phyloP scores from a whole-genome alignment of 306 rosid genomes.

The Vachellia collinsii region DNA sequence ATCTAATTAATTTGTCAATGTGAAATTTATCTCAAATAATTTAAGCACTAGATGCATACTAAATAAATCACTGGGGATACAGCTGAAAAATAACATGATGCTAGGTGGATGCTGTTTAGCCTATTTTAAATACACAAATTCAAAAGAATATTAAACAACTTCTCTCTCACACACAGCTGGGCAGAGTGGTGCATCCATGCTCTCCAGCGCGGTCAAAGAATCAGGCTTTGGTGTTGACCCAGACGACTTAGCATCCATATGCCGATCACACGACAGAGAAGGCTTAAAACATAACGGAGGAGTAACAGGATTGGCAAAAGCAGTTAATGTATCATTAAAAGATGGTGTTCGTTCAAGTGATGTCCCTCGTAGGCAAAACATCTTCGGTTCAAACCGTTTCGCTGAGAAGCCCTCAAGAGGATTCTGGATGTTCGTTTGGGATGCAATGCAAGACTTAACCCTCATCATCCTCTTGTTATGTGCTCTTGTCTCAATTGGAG shows the following conservation, averaged over 20 bases:
- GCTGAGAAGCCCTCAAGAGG: conserved; percentile 75
- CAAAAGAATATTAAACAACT: neutral
- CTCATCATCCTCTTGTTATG: conserved; percentile 71
- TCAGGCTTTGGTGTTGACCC: conserved; percentile 75
- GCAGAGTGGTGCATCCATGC: conserved; percentile 41
- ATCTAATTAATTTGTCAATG: no score
- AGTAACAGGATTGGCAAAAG: conserved; percentile 64
- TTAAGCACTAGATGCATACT: no score
- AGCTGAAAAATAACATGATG: no score
- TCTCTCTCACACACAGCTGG: conserved; percentile 53
- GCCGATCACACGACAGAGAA: conserved; percentile 61
- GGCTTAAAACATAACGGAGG: conserved; percentile 55
- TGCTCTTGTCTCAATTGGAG: conserved; percentile 64
- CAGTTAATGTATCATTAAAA: conserved; percentile 50
- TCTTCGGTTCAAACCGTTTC: conserved; percentile 58
- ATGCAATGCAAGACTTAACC: conserved; percentile 88
- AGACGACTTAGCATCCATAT: conserved; percentile 64
- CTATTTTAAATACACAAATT: no score
- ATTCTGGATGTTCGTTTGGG: conserved; percentile 90
- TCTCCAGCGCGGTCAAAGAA: conserved; percentile 54
- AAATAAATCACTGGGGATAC: no score
- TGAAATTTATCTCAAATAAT: no score
- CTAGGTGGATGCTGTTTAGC: no score
- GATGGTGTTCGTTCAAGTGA: conserved; percentile 56
- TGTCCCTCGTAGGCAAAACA: conserved; percentile 52